Base-by-base conservation (phyloP, 371 early-diverging fungal species). In the Encephalitozoon hellem region DNA sequence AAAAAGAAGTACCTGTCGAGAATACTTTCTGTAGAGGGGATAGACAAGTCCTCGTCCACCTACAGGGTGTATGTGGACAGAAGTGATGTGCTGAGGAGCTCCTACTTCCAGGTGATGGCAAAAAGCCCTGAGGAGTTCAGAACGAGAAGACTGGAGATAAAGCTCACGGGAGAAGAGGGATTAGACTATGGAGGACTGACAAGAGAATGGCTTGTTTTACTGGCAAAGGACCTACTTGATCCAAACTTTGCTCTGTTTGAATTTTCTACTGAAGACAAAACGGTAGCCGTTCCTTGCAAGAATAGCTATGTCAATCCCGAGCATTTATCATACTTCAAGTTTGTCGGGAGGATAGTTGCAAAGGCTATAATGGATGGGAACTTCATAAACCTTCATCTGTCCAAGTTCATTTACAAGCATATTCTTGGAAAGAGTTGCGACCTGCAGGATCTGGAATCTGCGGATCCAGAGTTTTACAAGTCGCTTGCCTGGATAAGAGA, bases 171-270 rank as follows among this genome's bases (percentile, higher is more conserved):
- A 23, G 97, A 97, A 86, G 95, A 95, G 79, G 97, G 96, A 64
- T 90, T 95, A 0, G 97, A 97, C 88, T 94, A 91, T 28, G 97
- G 97, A 39, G 97, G 97, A 64, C 91, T 97, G 15, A 92, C 94
- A 2, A 89, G 96, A 72, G 98, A 97, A 86, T 97, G 96, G 95
- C 95, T 93, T 88, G 90, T 90, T 64, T 94, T 91, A 8, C 87
- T 97, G 4, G 90, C 95, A 6, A 87, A 93, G 63, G 93, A 94
- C 81, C 95, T 95, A 93, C 93, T 96, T 86, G 93, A 97, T 84
- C 96, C 96, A 9, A 90, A 95, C 84, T 94, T 95, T 81, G 96
- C 95, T 4, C 87, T 97, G 54, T 97, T 97, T 87, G 91, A 92
- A 3, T 72, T 49, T 65, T 92, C 95, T 4, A 94, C 95, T 0